Evolutionary conservation across 352 stramenopile species (phyloP).

Genomic region (Phytophthora crassamura): DNA sequence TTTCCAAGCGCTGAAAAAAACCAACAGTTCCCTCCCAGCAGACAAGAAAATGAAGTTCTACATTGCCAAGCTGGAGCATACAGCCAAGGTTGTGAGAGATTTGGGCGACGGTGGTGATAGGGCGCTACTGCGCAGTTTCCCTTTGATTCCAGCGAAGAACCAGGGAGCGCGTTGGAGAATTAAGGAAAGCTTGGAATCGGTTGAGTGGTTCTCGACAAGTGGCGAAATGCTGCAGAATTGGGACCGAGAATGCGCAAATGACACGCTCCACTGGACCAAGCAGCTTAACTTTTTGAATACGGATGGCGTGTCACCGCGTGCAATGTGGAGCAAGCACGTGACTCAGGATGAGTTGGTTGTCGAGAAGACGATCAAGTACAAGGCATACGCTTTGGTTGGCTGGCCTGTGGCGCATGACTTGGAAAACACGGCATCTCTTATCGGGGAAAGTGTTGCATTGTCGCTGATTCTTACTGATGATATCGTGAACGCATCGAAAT

Average conservation of each 20-base stretch:
- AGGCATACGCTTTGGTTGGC: constrained; percentile 1
- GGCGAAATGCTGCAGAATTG: background rate
- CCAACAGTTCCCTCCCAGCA: background rate
- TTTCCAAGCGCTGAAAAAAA: constrained; percentile 16
- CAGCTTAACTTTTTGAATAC: constrained; percentile 15
- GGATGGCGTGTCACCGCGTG: background rate
- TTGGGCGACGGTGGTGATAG: background rate
- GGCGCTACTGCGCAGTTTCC: constrained; percentile 1
- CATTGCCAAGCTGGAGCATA: constrained; percentile 7
- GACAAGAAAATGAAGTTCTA: constrained; percentile 16
- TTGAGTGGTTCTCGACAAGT: background rate
- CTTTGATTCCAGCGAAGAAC: background rate
- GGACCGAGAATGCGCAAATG: background rate
- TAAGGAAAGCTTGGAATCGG: background rate
- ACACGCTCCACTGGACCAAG: constrained; percentile 3
- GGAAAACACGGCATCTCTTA: background rate
- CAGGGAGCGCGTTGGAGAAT: background rate
- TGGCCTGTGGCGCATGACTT: constrained; percentile 10
- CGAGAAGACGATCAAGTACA: constrained; percentile 2
- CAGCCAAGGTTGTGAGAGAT: constrained; percentile 5
- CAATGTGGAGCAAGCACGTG: constrained; percentile 5
- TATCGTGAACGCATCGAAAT: background rate
- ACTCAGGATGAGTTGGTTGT: background rate
- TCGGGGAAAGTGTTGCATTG: constrained; percentile 7
- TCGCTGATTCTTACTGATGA: constrained; percentile 1